Conservation (phyloP, 2,329 filamentous ascomycete genomes). For the Parascedosporium putredinis region DNA sequence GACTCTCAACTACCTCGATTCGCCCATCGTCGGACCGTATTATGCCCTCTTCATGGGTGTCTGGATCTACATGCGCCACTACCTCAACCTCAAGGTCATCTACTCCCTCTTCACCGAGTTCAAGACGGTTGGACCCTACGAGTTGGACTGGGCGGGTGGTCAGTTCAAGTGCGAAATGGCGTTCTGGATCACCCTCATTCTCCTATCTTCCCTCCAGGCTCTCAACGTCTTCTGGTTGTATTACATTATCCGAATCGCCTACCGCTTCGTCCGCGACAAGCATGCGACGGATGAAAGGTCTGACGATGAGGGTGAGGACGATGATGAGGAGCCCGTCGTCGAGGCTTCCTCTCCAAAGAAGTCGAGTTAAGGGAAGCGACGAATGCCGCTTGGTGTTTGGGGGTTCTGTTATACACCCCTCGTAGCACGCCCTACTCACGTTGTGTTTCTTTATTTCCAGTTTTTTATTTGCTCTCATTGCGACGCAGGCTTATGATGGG, state of each 20-base stretch:
- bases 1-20: conserved; percentile 81
- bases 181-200: conserved; percentile 54
- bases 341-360: conserved; percentile 15
- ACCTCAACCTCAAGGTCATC: conserved; percentile 68
- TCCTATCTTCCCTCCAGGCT: conserved; percentile 59
- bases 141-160: conserved; percentile 63
- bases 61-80: conserved; percentile 89
- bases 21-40: conserved; percentile 67
- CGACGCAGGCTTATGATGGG: not conserved
- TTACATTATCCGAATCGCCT: conserved; percentile 65
- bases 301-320: conserved; percentile 55
- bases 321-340: conserved; percentile 32
- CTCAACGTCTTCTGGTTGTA: conserved; percentile 78
- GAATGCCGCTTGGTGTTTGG: no score
- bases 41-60: conserved; percentile 71
- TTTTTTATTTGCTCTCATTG: no score
- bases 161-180: conserved; percentile 69
- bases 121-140: conserved; percentile 62
- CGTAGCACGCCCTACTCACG: no score
- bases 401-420: no score
- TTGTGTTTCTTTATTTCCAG: no score
- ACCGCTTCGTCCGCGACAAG: conserved; percentile 53
- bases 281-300: conserved; percentile 61
- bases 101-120: conserved; percentile 67
- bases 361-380: conserved; percentile 6